Base-by-base conservation (phyloP, 768 basidiomycete species). In the Exidia glandulosa region DNA sequence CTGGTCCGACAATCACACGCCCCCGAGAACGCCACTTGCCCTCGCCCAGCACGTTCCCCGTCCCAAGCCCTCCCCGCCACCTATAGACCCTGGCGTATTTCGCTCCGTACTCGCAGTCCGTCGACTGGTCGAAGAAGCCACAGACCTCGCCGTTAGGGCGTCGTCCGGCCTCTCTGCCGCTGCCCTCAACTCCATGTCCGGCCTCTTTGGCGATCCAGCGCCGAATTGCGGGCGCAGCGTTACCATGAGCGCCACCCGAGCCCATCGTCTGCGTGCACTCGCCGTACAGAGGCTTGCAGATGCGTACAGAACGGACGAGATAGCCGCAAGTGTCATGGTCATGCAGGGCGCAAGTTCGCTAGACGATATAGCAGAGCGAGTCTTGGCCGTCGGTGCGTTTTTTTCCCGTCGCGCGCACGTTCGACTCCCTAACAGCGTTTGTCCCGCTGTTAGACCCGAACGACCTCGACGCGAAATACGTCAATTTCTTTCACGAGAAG, bases 281-380 rank as follows among this genome's bases (percentile, higher is more conserved):
- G 91, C 92, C 0, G 89, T 94, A 23, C 87, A 91, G 71, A 91
- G 90, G 69, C 76, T 94, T 41, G 89, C 91, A 1, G 81, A 85
- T 27, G 92, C 92, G 3, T 94, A 94, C 67, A 84, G 85, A 68
- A 79, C 83, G 12, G 92, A 94, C 68, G 92, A 94, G 70, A 90
- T 94, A 66, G 92, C 92, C 1, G 88, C 89, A 1, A 91, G 88
- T 67, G 92, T 94, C 30, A 90, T 94, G 86, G 84, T 94, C 32
- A 94, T 94, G 92, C 92, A 94, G 68, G 90, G 90, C 36, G 90
- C 92, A 3, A 91, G 86, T 63, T 88, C 93, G 2, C 89, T 94
- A 66, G 92, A 94, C 65, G 92, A 94, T 65, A 79, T 94, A n/a
- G 92, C 92, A 0, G 89, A 91, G 68, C 79, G 86, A 14, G 91